Conservation (phyloP, 208 protist genomes). For the Crithidia brevicula region DNA sequence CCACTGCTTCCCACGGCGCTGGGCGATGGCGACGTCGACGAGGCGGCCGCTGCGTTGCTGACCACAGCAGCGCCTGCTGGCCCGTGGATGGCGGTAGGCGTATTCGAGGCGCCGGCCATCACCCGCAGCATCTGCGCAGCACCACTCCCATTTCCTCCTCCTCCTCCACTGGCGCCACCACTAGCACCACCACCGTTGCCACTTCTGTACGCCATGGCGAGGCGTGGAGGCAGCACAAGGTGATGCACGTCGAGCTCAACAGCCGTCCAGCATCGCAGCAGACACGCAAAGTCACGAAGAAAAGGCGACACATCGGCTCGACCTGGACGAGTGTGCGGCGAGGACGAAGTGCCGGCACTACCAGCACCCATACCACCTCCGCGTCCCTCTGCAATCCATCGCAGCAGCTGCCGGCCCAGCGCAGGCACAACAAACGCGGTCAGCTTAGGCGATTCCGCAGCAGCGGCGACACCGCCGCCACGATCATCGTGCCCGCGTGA, state of each 20-base stretch:
- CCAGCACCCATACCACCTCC: not conserved
- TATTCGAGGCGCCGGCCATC: too few species aligned
- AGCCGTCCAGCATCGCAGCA: slow-evolving; percentile 29
- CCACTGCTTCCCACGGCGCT: too few species aligned
- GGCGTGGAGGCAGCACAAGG: slow-evolving; percentile 23
- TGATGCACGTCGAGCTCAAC: slow-evolving; percentile 35
- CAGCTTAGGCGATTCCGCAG: slow-evolving; percentile 1
- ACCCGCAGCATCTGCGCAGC: slow-evolving; percentile 15
- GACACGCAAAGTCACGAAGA: slow-evolving; percentile 27
- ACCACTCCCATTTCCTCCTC: slow-evolving; percentile 3
- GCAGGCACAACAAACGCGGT: slow-evolving; percentile 23
- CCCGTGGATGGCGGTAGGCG: too few species aligned
- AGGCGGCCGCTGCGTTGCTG: too few species aligned
- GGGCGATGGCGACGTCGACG: too few species aligned
- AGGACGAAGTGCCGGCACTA: too few species aligned
- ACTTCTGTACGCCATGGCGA: slow-evolving; percentile 22
- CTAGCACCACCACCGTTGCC: slow-evolving; percentile 3
- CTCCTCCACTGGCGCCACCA: slow-evolving; percentile 5
- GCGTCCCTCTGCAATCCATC: slow-evolving; percentile 22
- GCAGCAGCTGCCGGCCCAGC: slow-evolving; percentile 21
- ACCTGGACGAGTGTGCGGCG: not conserved
- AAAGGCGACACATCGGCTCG: slow-evolving; percentile 17
- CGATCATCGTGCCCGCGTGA: not conserved
- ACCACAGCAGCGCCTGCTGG: too few species aligned
- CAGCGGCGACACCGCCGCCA: not conserved